Base-by-base conservation (phyloP, 1,284 basidiomycete genomes). In the Puccinia triticina region DNA sequence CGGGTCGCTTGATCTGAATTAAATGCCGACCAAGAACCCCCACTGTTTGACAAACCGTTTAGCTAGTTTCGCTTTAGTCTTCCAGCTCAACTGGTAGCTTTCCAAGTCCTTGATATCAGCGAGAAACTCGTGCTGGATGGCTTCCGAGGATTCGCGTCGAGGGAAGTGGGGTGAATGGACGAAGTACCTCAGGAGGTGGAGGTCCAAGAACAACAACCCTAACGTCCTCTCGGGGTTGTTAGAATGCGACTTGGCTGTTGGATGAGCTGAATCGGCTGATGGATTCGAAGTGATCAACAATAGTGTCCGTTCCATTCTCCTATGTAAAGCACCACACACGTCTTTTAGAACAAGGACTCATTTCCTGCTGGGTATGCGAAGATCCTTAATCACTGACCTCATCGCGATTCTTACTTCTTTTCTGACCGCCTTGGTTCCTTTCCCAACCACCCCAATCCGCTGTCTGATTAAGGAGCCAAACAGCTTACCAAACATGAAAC, bases 401-500 rank as follows among this genome's bases (percentile, higher is more conserved):
- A 81, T 73, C 4, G 79, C 79, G 5, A 74, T 64, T 23, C 79
- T 40, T 14, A 81, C 79, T 46, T 81, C 79, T 53, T 61, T 73
- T 34, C 79, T 53, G 14, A 81, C 71, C 14, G 79, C 79, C 37
- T 81, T 74, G 67, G 79, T 81, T 37, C 79, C 61, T 34, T 81
- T 81, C 10, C 79, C 79, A 10, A 81, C 71, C 3, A 81, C 57
- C 21, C 71, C 71, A 23, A 34, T 73, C 34, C 79, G 23, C 26
- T 74, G 32, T 32, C 37, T 48, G 69, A 81, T 74, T 71, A 81
- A 32, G 23, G 69, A 74, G 12, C 29, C 34, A 34, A 73, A 43
- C 23, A 81, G 48, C 55, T 74, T 81, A 4, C 90, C 89, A 11
- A 90, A 84, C 0, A 92, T 89, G 85, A 96, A 96, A 3, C 96